Evolutionary conservation across 441 rosid species (phyloP), one percentile per base, ranked within the genome.

Genomic region (Cnidoscolus chayamansa): DNA sequence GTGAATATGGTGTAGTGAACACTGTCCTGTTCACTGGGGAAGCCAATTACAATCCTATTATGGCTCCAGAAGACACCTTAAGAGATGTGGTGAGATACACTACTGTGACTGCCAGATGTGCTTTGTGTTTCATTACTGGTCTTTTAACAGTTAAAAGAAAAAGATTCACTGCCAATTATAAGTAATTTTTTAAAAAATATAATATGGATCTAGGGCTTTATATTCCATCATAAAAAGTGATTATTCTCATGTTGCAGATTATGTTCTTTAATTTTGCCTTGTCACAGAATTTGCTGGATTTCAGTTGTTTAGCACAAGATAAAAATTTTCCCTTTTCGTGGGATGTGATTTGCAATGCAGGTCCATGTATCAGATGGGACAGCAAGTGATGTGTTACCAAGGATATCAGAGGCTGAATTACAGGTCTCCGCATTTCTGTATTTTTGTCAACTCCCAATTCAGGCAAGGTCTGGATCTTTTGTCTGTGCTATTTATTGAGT

Each of bases 1-100:
- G 88, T 56, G 85, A 84, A 72, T 90, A 80, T 74, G 98, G 95
- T 48, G 62, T 84, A 62, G 89, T 94, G 79, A 94, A 94, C 80
- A 87, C 88, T 37, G 67, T 87, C 77, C 64, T 74, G 66, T 73
- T 87, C 69, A 77, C 84, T 53, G 73, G 78, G 67, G 88, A 82
- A 82, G 65, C 83, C 84, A 73, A 83, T 83, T 82, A 74, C 72
- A 76, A 78, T 79, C 83, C 85, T 56, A 43, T 78, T 59, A 65
- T 74, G 57, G 78, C 58, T 76, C 83, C 85, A 11, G 89, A 81
- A 65, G 81, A 79, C 63, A 68, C 67, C 10, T 60, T 68, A 45
- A 58, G 61, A 43, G 81, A 77, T 45, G 67, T 11, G 85, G 87
- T 64, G 77, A 78, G 75, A 69, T 75, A 43, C 70, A 77, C 45